These are phyloP conservation scores for Dentipellis sp. DNA, from an alignment of 768 basidiomycete genomes.

Conservation along the genomic window DNA sequence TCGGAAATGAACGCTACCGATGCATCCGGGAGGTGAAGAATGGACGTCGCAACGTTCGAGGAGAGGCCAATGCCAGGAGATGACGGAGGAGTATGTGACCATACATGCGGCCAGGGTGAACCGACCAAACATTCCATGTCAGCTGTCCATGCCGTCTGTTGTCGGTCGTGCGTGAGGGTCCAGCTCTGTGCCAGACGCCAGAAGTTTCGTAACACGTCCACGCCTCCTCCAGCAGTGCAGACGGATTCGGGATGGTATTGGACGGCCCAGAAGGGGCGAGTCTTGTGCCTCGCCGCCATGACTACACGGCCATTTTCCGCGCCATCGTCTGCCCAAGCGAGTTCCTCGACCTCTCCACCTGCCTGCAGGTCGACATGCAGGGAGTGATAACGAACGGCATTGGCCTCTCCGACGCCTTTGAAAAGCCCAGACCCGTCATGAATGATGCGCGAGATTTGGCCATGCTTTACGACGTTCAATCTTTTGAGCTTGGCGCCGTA, in stretches of 20 bases:
- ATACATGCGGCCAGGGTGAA: conserved; percentile 45
- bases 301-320: conserved; percentile 58
- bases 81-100: conserved; percentile 19
- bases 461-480: conserved; percentile 67
- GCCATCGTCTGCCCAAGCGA: conserved; percentile 69
- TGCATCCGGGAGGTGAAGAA: conserved; percentile 34
- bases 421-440: conserved; percentile 58
- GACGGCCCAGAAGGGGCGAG: conserved; percentile 75
- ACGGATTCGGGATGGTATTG: conserved; percentile 88
- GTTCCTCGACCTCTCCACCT: conserved; percentile 43
- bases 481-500: conserved; percentile 53
- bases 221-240: conserved; percentile 58
- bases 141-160: conserved; percentile 32
- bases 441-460: conserved; percentile 56
- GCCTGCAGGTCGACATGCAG: conserved; percentile 48
- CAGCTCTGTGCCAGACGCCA: conserved; percentile 60
- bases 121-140: conserved; percentile 31
- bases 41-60: conserved; percentile 10
- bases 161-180: conserved; percentile 32
- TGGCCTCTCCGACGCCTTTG: conserved; percentile 38
- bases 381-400: conserved; percentile 76
- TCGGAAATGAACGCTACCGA: conserved; percentile 46
- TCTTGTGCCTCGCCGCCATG: conserved; percentile 63
- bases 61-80: conserved; percentile 8
- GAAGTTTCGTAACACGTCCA: conserved; percentile 64